phyloP scores from a whole-genome alignment of 176 grass and related monocot species.

The Lolium perenne region DNA sequence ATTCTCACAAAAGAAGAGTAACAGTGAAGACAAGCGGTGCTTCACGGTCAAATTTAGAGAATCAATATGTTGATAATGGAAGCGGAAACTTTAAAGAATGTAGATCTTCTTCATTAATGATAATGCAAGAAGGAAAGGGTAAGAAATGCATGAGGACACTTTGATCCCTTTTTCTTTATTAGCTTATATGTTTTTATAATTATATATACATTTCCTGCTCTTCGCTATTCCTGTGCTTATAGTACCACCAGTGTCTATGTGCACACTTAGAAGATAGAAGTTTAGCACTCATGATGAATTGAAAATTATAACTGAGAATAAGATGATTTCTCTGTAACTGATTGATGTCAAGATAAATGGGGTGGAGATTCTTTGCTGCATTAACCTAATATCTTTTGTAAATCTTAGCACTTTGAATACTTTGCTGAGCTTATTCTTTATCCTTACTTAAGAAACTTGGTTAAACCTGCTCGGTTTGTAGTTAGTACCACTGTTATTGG shows the following conservation, averaged over 20 bases:
- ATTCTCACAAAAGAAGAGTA: conserved; percentile 51
- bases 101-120: conserved; percentile 52
- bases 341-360: neutral
- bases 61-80: conserved; percentile 54
- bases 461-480: conserved; percentile 10
- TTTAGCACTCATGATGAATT: neutral
- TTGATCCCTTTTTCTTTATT: conserved; percentile 6
- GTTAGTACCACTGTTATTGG: conserved; percentile 26
- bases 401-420: neutral
- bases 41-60: conserved; percentile 47
- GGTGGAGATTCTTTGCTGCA: conserved; percentile 3
- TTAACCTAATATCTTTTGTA: conserved; percentile 7
- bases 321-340: neutral
- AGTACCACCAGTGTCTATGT: neutral
- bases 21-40: conserved; percentile 9
- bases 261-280: conserved; percentile 4
- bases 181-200: neutral
- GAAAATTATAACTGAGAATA: conserved; percentile 8
- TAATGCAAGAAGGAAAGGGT: conserved; percentile 77
- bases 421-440: conserved; percentile 4
- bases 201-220: neutral
- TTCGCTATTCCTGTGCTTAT: conserved; percentile 28
- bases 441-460: neutral
- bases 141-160: conserved; percentile 31
- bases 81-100: conserved; percentile 71